Evolutionary conservation across 1,284 basidiomycete species (phyloP).

Genomic region (Ceratobasidium sp.): DNA sequence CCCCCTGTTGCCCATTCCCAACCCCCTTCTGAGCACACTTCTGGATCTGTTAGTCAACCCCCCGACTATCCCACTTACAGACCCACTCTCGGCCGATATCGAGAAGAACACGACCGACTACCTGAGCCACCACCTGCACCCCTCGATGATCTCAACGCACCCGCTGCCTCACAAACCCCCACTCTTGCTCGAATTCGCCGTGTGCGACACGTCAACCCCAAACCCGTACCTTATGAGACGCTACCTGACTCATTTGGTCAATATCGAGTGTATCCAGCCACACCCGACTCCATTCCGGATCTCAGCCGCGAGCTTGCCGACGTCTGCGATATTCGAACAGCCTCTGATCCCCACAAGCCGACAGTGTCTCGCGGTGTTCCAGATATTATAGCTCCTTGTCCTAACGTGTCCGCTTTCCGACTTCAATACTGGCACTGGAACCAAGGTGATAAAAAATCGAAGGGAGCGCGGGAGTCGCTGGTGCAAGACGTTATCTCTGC

Average conservation of each 20-base stretch:
- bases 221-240: background rate
- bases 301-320: background rate
- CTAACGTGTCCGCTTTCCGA: background rate
- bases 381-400: background rate
- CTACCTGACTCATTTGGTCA: conserved; percentile 17
- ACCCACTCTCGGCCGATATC: too few relatives aligned
- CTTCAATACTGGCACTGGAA: conserved; percentile 5
- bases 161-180: background rate
- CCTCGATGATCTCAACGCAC: too few relatives aligned
- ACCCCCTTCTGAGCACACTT: too few relatives aligned
- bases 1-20: too few relatives aligned
- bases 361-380: background rate
- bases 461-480: background rate
- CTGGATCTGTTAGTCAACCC: too few relatives aligned
- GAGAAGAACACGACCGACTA: too few relatives aligned
- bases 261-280: conserved; percentile 1
- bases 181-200: background rate
- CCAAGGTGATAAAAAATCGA: background rate
- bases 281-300: conserved; percentile 13
- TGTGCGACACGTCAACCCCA: background rate
- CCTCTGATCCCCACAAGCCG: background rate
- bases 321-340: background rate
- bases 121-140: background rate
- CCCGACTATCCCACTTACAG: too few relatives aligned
- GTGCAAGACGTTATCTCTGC: background rate